Conservation (phyloP, 805 yeast species). For the Ogataea allantospora region DNA sequence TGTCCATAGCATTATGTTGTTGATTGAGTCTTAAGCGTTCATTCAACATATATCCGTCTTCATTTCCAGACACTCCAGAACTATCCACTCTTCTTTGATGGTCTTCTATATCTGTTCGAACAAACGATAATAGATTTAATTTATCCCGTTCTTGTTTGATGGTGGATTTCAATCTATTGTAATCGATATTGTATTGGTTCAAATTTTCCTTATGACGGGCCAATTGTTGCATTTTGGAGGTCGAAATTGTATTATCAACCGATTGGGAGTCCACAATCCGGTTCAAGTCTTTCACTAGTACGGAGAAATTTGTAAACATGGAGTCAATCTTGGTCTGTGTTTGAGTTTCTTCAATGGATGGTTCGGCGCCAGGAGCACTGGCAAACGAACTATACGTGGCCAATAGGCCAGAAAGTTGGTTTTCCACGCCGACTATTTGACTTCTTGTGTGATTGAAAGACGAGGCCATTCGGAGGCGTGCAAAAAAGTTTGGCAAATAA, state of each 20-base stretch:
- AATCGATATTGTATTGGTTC: conserved; percentile 66
- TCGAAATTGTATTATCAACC: conserved; percentile 46
- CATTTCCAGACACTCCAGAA: conserved; percentile 19
- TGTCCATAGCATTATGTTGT: conserved; percentile 74
- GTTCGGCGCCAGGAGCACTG: conserved; percentile 46
- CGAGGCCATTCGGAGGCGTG: conserved; percentile 24
- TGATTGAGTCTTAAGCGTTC: conserved; percentile 73
- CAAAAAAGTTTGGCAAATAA: conserved; percentile 2
- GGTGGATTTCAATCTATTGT: conserved; percentile 45
- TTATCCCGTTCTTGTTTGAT: conserved; percentile 70
- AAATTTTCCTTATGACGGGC: conserved; percentile 78
- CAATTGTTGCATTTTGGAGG: conserved; percentile 77
- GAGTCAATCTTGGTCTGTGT: conserved; percentile 49
- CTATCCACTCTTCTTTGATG: conserved; percentile 45
- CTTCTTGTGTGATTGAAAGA: conserved; percentile 68
- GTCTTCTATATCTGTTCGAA: conserved; percentile 74
- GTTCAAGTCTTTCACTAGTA: conserved; percentile 45
- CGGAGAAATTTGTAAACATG: conserved; percentile 52
- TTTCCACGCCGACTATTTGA: conserved; percentile 67
- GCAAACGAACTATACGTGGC: conserved; percentile 55
- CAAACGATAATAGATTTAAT: conserved; percentile 68
- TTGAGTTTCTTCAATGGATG: conserved; percentile 47
- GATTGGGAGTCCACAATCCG: conserved; percentile 48
- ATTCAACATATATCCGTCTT: conserved; percentile 58
- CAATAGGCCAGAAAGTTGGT: conserved; percentile 57